phyloP scores from a whole-genome alignment of 2,329 filamentous ascomycete species.

The Aspergillus ochraceoroseus region DNA sequence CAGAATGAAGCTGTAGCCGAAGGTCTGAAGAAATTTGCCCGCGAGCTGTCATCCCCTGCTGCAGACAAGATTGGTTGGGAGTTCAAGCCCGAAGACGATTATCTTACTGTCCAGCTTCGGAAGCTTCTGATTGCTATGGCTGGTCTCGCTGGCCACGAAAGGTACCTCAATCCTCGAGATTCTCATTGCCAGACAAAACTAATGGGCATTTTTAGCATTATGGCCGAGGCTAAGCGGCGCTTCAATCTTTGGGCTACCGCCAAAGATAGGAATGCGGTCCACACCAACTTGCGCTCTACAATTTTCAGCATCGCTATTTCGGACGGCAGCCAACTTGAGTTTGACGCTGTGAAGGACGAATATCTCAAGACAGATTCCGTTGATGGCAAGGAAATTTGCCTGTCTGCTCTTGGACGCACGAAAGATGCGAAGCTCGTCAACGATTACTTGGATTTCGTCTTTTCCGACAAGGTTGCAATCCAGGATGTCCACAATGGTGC shows the following conservation, averaged over 20 bases:
- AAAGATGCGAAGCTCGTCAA: constrained; percentile 64
- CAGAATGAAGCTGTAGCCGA: constrained; percentile 66
- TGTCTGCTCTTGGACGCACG: constrained; percentile 69
- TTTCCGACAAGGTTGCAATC: constrained; percentile 75
- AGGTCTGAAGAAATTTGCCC: constrained; percentile 70
- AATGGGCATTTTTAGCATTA: constrained; percentile 48
- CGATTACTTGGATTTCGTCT: constrained; percentile 65
- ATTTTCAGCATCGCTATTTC: constrained; percentile 76
- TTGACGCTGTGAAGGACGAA: constrained; percentile 73
- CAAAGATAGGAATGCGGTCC: constrained; percentile 62
- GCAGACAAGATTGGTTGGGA: constrained; percentile 82
- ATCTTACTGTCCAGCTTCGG: constrained; percentile 73
- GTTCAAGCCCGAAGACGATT: constrained; percentile 70
- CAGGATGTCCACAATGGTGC: constrained; percentile 85
- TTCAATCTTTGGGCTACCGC: constrained; percentile 74
- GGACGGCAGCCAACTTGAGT: constrained; percentile 65
- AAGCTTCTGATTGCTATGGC: constrained; percentile 74
- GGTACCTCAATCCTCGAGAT: constrained; percentile 47
- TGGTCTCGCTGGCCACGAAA: constrained; percentile 68
- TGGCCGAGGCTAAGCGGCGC: constrained; percentile 67
- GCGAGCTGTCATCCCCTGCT: constrained; percentile 69
- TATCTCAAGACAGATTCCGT: constrained; percentile 77
- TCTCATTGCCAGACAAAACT: not conserved
- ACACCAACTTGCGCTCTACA: constrained; percentile 73
- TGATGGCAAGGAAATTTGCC: constrained; percentile 83